Percentiles rank a stretch among this genome's conserved stretches.
Evolutionary conservation across 2,329 filamentous ascomycete species (phyloP).

Genomic region (Stagonosporopsis cucurbitacearum): DNA sequence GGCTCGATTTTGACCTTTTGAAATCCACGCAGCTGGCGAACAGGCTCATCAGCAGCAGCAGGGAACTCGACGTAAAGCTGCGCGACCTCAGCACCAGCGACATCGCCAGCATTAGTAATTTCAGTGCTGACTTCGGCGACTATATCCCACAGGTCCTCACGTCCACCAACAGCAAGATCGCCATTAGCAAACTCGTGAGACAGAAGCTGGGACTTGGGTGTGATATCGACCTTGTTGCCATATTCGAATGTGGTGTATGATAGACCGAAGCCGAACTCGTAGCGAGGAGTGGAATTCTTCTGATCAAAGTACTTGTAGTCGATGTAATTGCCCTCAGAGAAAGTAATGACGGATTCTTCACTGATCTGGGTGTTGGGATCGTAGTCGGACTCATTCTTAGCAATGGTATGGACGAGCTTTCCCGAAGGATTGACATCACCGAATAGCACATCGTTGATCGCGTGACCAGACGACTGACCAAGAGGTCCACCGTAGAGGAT

Average conservation of each 20-base stretch:
- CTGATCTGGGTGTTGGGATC: conserved; percentile 62
- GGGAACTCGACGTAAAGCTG: conserved; percentile 50
- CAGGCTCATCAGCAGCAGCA: conserved; percentile 36
- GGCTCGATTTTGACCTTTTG: conserved; percentile 42
- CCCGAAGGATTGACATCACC: conserved; percentile 75
- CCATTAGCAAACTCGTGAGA: conserved; percentile 56
- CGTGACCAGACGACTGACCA: conserved; percentile 79
- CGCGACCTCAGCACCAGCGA: conserved; percentile 47
- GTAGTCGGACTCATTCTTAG: conserved; percentile 69
- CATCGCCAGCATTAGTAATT: conserved; percentile 45
- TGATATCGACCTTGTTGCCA: conserved; percentile 19
- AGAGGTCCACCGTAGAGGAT: conserved; percentile 82
- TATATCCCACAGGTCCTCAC: conserved; percentile 43
- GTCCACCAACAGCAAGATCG: conserved; percentile 35
- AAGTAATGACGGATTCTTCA: conserved; percentile 58
- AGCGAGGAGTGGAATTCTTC: conserved; percentile 67
- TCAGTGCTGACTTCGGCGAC: conserved; percentile 45
- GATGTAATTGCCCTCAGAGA: conserved; percentile 77
- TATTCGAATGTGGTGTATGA: conserved; percentile 76
- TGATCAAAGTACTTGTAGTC: conserved; percentile 78
- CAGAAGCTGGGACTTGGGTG: conserved; percentile 3
- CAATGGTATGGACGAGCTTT: conserved; percentile 80
- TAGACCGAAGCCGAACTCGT: conserved; percentile 79
- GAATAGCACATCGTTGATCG: conserved; percentile 78
- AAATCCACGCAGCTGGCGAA: conserved; percentile 48